Evolutionary conservation across 208 protist species (phyloP).

Genomic region (Leishmania amazonensis): DNA sequence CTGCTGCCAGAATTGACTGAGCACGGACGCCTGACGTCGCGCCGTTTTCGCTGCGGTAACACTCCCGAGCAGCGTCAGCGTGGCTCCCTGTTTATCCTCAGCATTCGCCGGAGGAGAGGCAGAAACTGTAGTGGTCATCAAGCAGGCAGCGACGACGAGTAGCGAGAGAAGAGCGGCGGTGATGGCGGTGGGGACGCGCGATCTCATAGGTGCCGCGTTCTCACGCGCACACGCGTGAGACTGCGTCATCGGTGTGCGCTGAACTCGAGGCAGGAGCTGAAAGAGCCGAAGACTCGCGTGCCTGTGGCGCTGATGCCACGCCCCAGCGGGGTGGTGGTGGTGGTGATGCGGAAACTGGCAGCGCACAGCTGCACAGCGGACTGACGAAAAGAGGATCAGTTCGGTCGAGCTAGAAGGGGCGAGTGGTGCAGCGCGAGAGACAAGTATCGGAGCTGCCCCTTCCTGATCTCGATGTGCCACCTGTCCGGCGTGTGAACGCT

Average conservation of each 20-base stretch:
- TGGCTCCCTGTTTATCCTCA: background rate
- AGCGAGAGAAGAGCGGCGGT: slow-evolving; percentile 8
- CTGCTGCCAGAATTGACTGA: slow-evolving; percentile 7
- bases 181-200: background rate
- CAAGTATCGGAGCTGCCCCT: background rate
- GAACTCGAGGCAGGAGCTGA: background rate
- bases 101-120: background rate
- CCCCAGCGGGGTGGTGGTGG: background rate
- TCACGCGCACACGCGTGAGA: background rate
- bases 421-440: background rate
- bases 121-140: background rate
- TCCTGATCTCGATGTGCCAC: background rate
- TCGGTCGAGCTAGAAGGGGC: background rate
- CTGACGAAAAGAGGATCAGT: background rate
- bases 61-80: background rate
- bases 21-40: slow-evolving; percentile 5
- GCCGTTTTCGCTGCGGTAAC: background rate
- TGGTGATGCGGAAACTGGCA: background rate
- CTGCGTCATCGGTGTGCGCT: background rate
- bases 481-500: background rate
- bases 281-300: background rate
- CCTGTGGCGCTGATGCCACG: background rate
- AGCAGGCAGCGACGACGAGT: background rate
- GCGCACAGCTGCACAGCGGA: background rate
- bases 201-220: background rate